phyloP scores from a whole-genome alignment of 495 filamentous ascomycete genomes.

The Pyrenopolyporus hunteri region DNA sequence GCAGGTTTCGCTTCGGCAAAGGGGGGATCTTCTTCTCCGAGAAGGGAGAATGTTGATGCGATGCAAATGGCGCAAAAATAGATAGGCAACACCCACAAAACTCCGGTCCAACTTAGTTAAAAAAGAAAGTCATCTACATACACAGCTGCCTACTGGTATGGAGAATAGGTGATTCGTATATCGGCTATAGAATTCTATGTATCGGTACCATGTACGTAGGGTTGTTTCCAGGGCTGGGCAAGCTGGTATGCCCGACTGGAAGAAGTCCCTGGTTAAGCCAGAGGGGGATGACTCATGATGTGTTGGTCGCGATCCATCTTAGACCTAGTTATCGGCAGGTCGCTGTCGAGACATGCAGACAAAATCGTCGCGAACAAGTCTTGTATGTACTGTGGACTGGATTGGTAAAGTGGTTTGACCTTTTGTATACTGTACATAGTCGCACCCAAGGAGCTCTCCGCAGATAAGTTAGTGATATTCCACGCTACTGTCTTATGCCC shows the following conservation, averaged over 20 bases:
- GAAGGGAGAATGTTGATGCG: not conserved
- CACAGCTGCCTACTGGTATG: too few relatives aligned
- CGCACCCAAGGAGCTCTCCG: too few relatives aligned
- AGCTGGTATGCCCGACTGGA: slow-evolving; percentile 18
- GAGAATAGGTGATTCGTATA: too few relatives aligned
- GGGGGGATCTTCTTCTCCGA: not conserved
- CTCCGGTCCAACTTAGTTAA: not conserved
- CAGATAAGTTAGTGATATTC: slow-evolving; percentile 12
- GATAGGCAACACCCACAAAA: not conserved
- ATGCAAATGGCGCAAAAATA: not conserved
- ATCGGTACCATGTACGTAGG: too few relatives aligned
- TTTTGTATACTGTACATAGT: too few relatives aligned
- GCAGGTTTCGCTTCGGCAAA: slow-evolving; percentile 1
- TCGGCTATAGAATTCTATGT: slow-evolving; percentile 1
- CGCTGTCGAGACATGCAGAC: slow-evolving; percentile 7
- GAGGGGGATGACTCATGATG: slow-evolving; percentile 35
- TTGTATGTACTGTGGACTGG: not conserved
- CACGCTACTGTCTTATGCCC: slow-evolving; percentile 12
- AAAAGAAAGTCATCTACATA: not conserved
- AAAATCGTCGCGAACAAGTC: not conserved
- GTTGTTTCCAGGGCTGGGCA: too few relatives aligned
- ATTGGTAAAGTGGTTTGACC: slow-evolving; percentile 14
- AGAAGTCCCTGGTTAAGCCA: slow-evolving; percentile 15
- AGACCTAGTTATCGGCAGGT: slow-evolving; percentile 11
- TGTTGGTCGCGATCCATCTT: slow-evolving; percentile 20